Conservation (phyloP, 2,329 filamentous ascomycete species). For the Rutstroemia sp. region DNA sequence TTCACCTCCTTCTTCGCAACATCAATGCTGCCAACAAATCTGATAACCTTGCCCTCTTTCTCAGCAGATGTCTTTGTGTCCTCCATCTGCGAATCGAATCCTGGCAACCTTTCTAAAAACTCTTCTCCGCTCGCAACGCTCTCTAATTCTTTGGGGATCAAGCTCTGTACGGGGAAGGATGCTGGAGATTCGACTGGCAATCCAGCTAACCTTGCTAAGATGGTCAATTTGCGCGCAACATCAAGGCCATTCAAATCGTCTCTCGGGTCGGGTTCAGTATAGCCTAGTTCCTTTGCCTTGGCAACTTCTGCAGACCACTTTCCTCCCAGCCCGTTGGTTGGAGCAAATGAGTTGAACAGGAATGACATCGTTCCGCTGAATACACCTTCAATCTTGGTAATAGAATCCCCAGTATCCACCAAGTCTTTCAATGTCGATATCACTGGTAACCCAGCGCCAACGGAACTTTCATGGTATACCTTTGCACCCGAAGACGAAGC, state of each 20-base stretch:
- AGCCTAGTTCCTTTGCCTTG: conserved; percentile 87
- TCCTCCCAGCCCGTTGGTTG: conserved; percentile 65
- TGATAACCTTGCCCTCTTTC: conserved; percentile 81
- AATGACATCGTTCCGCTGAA: conserved; percentile 98
- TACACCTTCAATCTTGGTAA: conserved; percentile 90
- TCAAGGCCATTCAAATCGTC: conserved; percentile 84
- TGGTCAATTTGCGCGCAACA: conserved; percentile 93
- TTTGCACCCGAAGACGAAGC: conserved; percentile 66
- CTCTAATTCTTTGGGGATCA: conserved; percentile 85
- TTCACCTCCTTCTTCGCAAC: conserved; percentile 74
- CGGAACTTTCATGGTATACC: conserved; percentile 91
- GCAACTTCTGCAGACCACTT: conserved; percentile 88
- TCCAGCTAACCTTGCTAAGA: conserved; percentile 79
- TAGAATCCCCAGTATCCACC: conserved; percentile 86
- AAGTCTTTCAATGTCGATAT: conserved; percentile 91
- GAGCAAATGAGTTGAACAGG: conserved; percentile 95
- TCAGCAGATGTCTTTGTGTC: conserved; percentile 77
- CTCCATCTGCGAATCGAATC: conserved; percentile 88
- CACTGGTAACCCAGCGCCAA: conserved; percentile 87
- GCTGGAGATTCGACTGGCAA: conserved; percentile 76
- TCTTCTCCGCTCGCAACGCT: conserved; percentile 69
- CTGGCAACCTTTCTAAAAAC: conserved; percentile 72
- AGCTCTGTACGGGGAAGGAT: conserved; percentile 85
- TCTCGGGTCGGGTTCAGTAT: conserved; percentile 81
- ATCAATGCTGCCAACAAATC: conserved; percentile 92